phyloP scores from a whole-genome alignment of 164 flowering plant genomes.

The Santalum album region DNA sequence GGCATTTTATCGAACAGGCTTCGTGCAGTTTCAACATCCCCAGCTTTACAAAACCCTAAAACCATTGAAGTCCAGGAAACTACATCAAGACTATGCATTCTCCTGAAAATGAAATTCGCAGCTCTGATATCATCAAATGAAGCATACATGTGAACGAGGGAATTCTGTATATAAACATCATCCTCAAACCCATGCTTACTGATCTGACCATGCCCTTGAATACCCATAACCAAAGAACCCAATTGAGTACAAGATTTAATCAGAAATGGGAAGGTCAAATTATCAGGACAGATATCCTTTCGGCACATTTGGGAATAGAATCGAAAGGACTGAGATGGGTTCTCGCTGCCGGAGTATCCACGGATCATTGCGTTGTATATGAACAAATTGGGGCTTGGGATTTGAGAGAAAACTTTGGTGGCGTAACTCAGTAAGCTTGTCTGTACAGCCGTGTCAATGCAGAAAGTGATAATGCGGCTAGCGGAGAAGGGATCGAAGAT shows the following conservation, averaged over 20 bases:
- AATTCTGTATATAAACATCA: conserved; percentile 20
- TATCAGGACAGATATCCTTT: conserved; percentile 15
- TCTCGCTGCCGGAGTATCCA: conserved; percentile 17
- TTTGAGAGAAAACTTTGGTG: conserved; percentile 13
- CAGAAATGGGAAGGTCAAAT: conserved; percentile 21
- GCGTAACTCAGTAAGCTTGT: conserved; percentile 16
- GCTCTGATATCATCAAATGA: conserved; percentile 13
- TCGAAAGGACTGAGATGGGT: conserved; percentile 12
- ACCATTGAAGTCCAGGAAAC: conserved; percentile 31
- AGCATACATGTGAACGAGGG: conserved; percentile 20
- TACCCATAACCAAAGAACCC: conserved; percentile 9
- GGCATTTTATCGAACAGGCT: conserved; percentile 23
- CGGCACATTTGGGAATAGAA: conserved; percentile 11
- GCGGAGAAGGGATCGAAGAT: conserved; percentile 18
- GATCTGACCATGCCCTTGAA: conserved; percentile 18
- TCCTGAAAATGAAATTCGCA: conserved; percentile 11
- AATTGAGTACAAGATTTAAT: conserved; percentile 16
- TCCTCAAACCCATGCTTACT: conserved; percentile 15
- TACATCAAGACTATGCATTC: conserved; percentile 11
- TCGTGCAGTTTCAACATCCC: conserved; percentile 22
- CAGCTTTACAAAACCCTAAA: conserved; percentile 12
- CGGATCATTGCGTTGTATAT: conserved; percentile 19
- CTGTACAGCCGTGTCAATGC: conserved; percentile 5
- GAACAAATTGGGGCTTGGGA: conserved; percentile 22
- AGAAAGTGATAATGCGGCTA: conserved; percentile 19